Base-by-base conservation (phyloP, 257 asterid genomes). In the Scutellaria minor region DNA sequence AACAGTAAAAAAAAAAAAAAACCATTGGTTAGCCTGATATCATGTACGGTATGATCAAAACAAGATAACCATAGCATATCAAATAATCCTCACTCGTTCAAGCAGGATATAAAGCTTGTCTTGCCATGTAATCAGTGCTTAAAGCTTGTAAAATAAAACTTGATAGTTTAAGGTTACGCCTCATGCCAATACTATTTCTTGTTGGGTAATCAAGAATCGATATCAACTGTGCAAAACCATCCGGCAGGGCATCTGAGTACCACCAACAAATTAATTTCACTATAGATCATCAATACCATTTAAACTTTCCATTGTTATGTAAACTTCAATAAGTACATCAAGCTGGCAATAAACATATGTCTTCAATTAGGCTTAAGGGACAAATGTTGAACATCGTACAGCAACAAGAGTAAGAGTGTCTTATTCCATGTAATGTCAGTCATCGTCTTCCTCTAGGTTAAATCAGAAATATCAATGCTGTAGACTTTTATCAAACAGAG, bases 11-110 rank as follows among this genome's bases (percentile, higher is more conserved):
- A 40, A 31, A 7, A 46, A 41, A 35, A 40, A 39, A 47, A 47
- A 47, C 27, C 13, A 45, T 18, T 5, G 6, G 51, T 61, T 46
- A 57, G 42, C 66, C 46, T 41, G 52, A 53, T 46, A 70, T 47
- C 51, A 63, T 61, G 68, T 50, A 59, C 35, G 39, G 39, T 18
- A 40, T 8, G 37, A 27, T 37, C 44, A 54, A 61, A 68, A 5
- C 39, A 48, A 47, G 44, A 59, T 44, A 46, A 71, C 53, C 56
- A 45, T 9, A 42, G 7, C 42, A 74, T 31, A 48, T 64, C 69
- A 66, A 74, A 52, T 41, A 52, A 48, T 45, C 61, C 60, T 14
- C 55, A 59, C 70, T 68, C 51, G 13, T 64, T 63, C 73, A 22
- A 53, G 68, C 42, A 78, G 45, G 46, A 35, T 14, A 39, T 47